phyloP scores from a whole-genome alignment of 2,329 filamentous ascomycete species.

The Aureobasidium sp. region DNA sequence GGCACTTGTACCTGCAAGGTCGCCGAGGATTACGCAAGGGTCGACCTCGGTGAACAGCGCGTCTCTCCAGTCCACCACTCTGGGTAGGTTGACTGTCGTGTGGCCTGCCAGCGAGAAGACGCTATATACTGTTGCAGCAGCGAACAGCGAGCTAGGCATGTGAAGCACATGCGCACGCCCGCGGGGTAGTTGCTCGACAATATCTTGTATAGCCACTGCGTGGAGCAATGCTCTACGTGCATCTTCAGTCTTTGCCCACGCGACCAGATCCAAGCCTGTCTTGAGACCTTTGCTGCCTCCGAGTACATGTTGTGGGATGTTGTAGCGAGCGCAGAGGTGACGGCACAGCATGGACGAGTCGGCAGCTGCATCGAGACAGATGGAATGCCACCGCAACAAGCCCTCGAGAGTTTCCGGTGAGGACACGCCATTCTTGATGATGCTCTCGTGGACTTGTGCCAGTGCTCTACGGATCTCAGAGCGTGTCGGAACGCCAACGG shows the following conservation, averaged over 20 bases:
- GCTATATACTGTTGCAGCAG: slow-evolving; percentile 38
- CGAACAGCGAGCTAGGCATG: slow-evolving; percentile 40
- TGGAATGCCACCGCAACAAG: slow-evolving; percentile 39
- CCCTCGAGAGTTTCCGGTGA: slow-evolving; percentile 35
- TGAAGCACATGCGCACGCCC: slow-evolving; percentile 41
- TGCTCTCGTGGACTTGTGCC: slow-evolving; percentile 35
- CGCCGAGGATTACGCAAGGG: slow-evolving; percentile 22
- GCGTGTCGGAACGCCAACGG: slow-evolving; percentile 35
- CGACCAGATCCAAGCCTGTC: slow-evolving; percentile 31
- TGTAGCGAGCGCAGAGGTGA: slow-evolving; percentile 34
- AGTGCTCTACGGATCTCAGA: slow-evolving; percentile 35
- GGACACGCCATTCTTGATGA: slow-evolving; percentile 32
- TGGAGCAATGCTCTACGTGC: slow-evolving; percentile 38
- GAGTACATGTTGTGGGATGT: slow-evolving; percentile 36
- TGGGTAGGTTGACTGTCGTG: slow-evolving; percentile 34
- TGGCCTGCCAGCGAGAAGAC: slow-evolving; percentile 36
- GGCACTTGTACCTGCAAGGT: slow-evolving; percentile 19
- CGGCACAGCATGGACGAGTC: slow-evolving; percentile 36
- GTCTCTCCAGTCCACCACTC: slow-evolving; percentile 37
- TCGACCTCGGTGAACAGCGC: slow-evolving; percentile 30
- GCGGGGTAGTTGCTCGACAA: slow-evolving; percentile 39
- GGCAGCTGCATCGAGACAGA: slow-evolving; percentile 38
- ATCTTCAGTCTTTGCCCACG: slow-evolving; percentile 35
- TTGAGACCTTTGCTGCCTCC: slow-evolving; percentile 26
- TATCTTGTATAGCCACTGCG: slow-evolving; percentile 41